Evolutionary conservation across 306 rosid genomes (phyloP).

Genomic region (Begonia fuchsioides): DNA sequence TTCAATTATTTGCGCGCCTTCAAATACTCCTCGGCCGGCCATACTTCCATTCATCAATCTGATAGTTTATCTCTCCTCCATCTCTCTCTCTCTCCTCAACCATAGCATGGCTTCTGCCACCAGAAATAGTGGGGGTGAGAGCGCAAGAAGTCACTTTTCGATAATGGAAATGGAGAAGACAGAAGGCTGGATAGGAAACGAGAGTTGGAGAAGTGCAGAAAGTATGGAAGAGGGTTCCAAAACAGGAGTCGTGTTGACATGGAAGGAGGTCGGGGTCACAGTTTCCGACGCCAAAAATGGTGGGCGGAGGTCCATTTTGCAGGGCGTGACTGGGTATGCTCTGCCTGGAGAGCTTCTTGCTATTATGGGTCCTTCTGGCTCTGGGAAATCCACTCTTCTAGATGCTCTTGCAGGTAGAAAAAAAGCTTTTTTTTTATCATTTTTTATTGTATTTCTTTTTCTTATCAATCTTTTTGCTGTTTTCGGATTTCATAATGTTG

Average conservation of each 20-base stretch:
- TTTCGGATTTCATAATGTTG: too few relatives aligned
- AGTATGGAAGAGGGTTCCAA: background rate
- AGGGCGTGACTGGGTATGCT: constrained; percentile 36
- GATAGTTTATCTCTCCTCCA: background rate
- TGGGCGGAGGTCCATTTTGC: constrained; percentile 25
- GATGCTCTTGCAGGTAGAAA: constrained; percentile 47
- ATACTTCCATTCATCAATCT: background rate
- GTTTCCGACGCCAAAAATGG: constrained; percentile 17
- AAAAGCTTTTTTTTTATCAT: background rate
- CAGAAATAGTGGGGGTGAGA: too few relatives aligned
- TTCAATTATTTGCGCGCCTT: too few relatives aligned
- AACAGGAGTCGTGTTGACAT: constrained; percentile 19
- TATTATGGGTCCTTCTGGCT: constrained; percentile 75
- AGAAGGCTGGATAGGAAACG: too few relatives aligned
- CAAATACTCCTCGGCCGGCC: too few relatives aligned
- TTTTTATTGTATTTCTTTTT: too few relatives aligned
- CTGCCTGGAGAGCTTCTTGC: constrained; percentile 49
- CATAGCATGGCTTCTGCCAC: too few relatives aligned
- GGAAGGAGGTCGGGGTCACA: constrained; percentile 30
- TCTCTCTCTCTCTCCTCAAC: background rate
- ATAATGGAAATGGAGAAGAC: too few relatives aligned
- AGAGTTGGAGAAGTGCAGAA: background rate
- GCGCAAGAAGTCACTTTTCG: too few relatives aligned
- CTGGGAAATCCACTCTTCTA: constrained; percentile 71
- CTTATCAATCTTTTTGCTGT: too few relatives aligned